These are phyloP conservation scores for Taiwanofungus camphoratus DNA, from an alignment of 1,284 basidiomycete genomes.

Conservation along the genomic window DNA sequence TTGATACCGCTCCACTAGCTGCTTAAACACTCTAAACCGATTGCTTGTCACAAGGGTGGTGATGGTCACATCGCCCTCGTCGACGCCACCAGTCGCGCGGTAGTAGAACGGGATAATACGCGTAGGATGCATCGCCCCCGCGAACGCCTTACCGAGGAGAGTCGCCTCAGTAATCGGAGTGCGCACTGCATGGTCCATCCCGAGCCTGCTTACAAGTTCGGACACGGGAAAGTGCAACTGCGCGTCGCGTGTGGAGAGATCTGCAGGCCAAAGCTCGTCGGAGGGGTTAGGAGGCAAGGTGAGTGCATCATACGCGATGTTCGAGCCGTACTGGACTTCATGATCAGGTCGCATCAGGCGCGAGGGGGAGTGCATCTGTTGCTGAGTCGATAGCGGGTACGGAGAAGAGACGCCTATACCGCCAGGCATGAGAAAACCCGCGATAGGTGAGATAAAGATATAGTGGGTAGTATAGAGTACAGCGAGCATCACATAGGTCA, in stretches of 20 bases:
- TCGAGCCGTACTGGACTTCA: neutral
- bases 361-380: neutral
- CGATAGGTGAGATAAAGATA: neutral
- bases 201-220: neutral
- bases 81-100: constrained; percentile 45
- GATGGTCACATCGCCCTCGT: constrained; percentile 69
- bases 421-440: constrained; percentile 1
- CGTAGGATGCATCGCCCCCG: constrained; percentile 61
- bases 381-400: no score
- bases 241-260: constrained; percentile 1
- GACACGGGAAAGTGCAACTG: constrained; percentile 3
- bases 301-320: neutral
- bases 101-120: constrained; percentile 79
- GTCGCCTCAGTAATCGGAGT: constrained; percentile 20
- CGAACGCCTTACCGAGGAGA: constrained; percentile 58
- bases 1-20: constrained; percentile 66
- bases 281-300: constrained; percentile 2
- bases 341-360: neutral
- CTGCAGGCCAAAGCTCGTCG: constrained; percentile 8
- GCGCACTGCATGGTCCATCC: neutral
- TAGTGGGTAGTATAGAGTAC: constrained; percentile 10
- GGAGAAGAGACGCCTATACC: no score
- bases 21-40: constrained; percentile 65
- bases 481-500: constrained; percentile 8
- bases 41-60: constrained; percentile 80